Base-by-base conservation (phyloP, 225 moss, liverwort and hornwort genomes). In the Neckera pumila region DNA sequence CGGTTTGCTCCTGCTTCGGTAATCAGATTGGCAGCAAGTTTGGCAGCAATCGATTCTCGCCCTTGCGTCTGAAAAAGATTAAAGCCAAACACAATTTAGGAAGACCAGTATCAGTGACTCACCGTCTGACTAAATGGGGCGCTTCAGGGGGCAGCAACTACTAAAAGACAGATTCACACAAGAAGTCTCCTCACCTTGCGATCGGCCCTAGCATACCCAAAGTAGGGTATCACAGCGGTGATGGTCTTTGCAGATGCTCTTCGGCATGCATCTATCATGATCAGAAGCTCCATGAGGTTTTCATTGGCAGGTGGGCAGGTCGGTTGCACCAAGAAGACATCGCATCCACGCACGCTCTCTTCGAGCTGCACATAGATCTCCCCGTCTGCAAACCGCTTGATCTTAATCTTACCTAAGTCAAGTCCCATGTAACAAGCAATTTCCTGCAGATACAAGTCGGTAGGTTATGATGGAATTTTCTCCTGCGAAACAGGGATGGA, bases 301-400 rank as follows among this genome's bases (percentile, higher is more conserved):
- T 98, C 98, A 45, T 98, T 97, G 76, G 98, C 97, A 72, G 97
- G 98, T 79, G 98, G 97, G 82, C 97, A 97, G 19, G 97, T 98
- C 14, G 97, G 97, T 83, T 97, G 98, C 66, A 98, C 97, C 82
- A 98, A 89, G 86, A 94, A 98, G 6, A 98, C 95, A 89, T 98
- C 98, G 81, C 95, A 97, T 58, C 98, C 98, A 62, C 98, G 93
- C 71, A 98, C 96, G 82, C 98, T 98, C 92, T 98, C 97, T 89
- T 97, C 94, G 63, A 98, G 91, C 80, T 97, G 98, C 83, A 98
- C 98, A 88, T 98, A 96, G 64, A 97, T 98, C 90, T 98, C 98
- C 18, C 97, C 97, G 61, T 96, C 95, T 62, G 98, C 98, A 94
- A 98, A 98, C 62, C 97, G 96, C 93, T 97, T 98, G 89, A 98